Conservation (phyloP, 345 rosid genomes). For the Eucalyptus pauciflora region DNA sequence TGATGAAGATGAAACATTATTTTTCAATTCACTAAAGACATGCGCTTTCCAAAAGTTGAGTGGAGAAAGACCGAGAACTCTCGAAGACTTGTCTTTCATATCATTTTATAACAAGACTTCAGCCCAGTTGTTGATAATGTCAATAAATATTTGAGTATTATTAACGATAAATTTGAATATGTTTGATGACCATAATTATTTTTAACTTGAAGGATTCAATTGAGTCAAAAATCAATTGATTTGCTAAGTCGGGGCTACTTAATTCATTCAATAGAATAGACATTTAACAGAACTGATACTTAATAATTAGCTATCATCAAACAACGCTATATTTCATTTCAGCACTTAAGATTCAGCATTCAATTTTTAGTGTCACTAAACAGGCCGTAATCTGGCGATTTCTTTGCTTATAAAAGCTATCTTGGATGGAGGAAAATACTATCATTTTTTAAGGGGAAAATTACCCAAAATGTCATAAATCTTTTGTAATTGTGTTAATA, state of each 20-base stretch:
- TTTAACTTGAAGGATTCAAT: background rate
- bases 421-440: background rate
- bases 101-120: background rate
- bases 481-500: no score
- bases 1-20: background rate
- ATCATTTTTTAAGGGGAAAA: background rate
- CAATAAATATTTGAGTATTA: background rate
- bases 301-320: background rate
- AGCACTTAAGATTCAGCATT: background rate
- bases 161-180: background rate
- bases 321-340: background rate
- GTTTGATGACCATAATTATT: background rate
- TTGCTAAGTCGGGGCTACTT: background rate
- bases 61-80: background rate
- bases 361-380: background rate
- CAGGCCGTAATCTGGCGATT: background rate
- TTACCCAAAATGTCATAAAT: background rate
- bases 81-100: background rate
- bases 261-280: background rate
- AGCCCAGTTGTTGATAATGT: background rate
- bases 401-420: background rate
- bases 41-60: background rate
- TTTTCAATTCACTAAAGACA: background rate
- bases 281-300: background rate
- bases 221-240: background rate